phyloP scores from a whole-genome alignment of 208 protist genomes.

The Eutreptiella sp. region DNA sequence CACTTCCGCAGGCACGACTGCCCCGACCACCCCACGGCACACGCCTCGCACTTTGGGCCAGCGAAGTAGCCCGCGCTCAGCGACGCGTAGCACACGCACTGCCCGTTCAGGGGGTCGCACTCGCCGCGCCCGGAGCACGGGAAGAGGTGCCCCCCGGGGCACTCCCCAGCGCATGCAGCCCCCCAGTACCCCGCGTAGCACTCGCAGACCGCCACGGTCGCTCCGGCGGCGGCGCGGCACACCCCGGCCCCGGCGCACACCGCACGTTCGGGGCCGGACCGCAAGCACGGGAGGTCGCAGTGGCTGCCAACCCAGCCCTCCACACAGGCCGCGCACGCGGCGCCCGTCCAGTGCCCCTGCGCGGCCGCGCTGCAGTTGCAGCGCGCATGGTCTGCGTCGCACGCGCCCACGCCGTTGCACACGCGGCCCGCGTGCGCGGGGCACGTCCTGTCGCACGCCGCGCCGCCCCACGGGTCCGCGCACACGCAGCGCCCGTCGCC shows the following conservation, averaged over 20 bases:
- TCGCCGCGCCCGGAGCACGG: constrained; percentile 26
- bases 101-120: constrained; percentile 12
- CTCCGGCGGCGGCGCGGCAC: background rate
- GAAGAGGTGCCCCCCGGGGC: constrained; percentile 6
- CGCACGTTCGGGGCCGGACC: too few species aligned
- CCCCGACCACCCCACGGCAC: background rate
- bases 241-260: constrained; percentile 19
- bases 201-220: too few species aligned
- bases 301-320: background rate
- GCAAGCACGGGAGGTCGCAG: too few species aligned
- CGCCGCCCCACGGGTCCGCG: background rate
- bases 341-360: background rate
- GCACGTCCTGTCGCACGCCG: background rate
- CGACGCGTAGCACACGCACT: constrained; percentile 22
- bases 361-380: background rate
- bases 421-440: background rate
- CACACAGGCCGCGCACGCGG: background rate
- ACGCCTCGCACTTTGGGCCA: background rate
- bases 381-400: background rate
- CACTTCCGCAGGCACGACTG: background rate
- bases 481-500: constrained; percentile 9
- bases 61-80: constrained; percentile 9
- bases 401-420: background rate
- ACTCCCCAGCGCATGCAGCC: constrained; percentile 11
- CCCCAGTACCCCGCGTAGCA: constrained; percentile 23